phyloP scores from a whole-genome alignment of 2,329 filamentous ascomycete genomes.

The Trichocomaceae sp. region DNA sequence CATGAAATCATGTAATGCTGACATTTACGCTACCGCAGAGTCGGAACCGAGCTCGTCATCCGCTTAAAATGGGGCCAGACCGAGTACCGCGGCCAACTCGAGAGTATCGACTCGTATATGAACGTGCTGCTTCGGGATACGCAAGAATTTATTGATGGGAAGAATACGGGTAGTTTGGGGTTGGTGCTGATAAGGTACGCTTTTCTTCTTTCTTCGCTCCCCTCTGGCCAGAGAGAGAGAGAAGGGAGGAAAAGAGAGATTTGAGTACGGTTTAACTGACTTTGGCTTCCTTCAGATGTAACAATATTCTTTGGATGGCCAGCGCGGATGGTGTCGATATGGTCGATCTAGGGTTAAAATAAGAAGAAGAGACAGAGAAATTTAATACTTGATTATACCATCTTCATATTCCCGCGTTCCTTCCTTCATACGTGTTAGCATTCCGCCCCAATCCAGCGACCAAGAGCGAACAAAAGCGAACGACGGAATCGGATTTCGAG shows the following conservation, averaged over 20 bases:
- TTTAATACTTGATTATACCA: not conserved
- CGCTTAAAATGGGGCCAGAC: constrained; percentile 97
- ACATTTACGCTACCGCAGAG: constrained; percentile 43
- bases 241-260: constrained; percentile 54
- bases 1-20: not conserved
- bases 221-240: constrained; percentile 44
- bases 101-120: constrained; percentile 97
- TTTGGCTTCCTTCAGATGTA: constrained; percentile 55
- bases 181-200: constrained; percentile 83
- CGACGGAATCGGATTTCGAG: not conserved
- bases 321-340: constrained; percentile 48
- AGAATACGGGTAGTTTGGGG: constrained; percentile 76
- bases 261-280: constrained; percentile 50
- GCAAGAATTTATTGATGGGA: constrained; percentile 85
- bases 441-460: not conserved
- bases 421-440: not conserved
- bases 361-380: not conserved
- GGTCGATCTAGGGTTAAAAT: constrained; percentile 38
- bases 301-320: constrained; percentile 94
- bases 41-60: constrained; percentile 85
- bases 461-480: not conserved
- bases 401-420: not conserved
- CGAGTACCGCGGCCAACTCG: constrained; percentile 90
- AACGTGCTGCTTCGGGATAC: constrained; percentile 89
- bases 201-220: constrained; percentile 58